Evolutionary conservation across 306 rosid genomes (phyloP).

Genomic region (Arachis hypogaea): DNA sequence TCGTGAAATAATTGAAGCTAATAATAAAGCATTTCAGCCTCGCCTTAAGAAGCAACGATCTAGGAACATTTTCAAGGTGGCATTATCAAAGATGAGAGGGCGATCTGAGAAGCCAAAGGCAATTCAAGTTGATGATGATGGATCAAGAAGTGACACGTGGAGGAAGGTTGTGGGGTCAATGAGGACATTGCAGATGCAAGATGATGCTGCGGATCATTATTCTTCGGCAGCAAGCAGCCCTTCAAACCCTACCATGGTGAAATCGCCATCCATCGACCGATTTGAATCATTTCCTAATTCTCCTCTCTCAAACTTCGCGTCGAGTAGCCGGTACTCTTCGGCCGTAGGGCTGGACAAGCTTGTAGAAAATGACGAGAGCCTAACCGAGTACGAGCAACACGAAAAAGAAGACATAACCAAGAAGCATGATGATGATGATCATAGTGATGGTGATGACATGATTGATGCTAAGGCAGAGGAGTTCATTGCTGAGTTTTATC

Average conservation of each 20-base stretch:
- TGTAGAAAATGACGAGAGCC: slow-evolving; percentile 22
- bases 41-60: slow-evolving; percentile 37
- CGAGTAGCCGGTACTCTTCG: slow-evolving; percentile 46
- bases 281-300: not conserved
- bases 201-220: not conserved
- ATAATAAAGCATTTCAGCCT: not conserved
- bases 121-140: not conserved
- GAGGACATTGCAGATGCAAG: slow-evolving; percentile 65
- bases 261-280: not conserved
- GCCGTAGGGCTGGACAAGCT: slow-evolving; percentile 63
- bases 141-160: slow-evolving; percentile 48
- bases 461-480: slow-evolving; percentile 82
- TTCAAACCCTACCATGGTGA: not conserved
- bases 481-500: slow-evolving; percentile 77
- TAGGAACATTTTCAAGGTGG: slow-evolving; percentile 53
- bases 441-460: slow-evolving; percentile 49
- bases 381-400: too few species aligned
- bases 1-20: too few species aligned
- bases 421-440: not conserved
- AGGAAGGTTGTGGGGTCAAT: slow-evolving; percentile 57
- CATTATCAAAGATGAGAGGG: slow-evolving; percentile 56
- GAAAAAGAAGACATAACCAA: not conserved
- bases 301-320: not conserved
- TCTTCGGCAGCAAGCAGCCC: not conserved
- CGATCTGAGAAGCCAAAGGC: slow-evolving; percentile 47